Conservation (phyloP, 2,329 filamentous ascomycete genomes). For the Paracorniculantispora psalliotae region DNA sequence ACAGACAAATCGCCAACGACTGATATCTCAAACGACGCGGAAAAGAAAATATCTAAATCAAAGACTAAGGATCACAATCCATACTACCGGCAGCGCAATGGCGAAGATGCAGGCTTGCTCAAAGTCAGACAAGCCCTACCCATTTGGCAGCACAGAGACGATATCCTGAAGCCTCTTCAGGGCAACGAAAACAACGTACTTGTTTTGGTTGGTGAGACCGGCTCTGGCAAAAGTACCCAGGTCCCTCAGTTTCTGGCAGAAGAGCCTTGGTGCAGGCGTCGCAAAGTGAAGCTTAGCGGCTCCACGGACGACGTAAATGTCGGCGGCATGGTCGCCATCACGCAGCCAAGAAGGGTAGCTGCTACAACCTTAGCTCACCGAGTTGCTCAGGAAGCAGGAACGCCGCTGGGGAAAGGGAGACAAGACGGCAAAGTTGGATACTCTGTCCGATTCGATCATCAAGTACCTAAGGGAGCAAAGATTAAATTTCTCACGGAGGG, state of each 20-base stretch:
- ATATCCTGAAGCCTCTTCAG: conserved; percentile 61
- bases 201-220: conserved; percentile 86
- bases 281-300: conserved; percentile 45
- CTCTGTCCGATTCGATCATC: conserved; percentile 89
- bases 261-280: conserved; percentile 72
- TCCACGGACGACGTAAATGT: conserved; percentile 44
- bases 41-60: conserved; percentile 1
- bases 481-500: conserved; percentile 96
- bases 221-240: conserved; percentile 95
- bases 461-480: conserved; percentile 71
- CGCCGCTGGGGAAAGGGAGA: conserved; percentile 40
- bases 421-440: conserved; percentile 68
- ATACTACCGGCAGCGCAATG: conserved; percentile 12
- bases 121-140: conserved; percentile 64
- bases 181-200: conserved; percentile 61
- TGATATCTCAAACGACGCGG: not conserved
- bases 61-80: conserved; percentile 3
- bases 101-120: conserved; percentile 30
- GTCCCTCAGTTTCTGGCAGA: conserved; percentile 81
- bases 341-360: conserved; percentile 88
- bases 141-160: conserved; percentile 69
- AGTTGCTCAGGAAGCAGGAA: conserved; percentile 72
- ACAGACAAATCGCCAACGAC: not conserved
- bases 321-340: conserved; percentile 84
- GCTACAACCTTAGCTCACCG: conserved; percentile 86